Evolutionary conservation across 164 flowering plant species (phyloP).

Genomic region (Santalum album): DNA sequence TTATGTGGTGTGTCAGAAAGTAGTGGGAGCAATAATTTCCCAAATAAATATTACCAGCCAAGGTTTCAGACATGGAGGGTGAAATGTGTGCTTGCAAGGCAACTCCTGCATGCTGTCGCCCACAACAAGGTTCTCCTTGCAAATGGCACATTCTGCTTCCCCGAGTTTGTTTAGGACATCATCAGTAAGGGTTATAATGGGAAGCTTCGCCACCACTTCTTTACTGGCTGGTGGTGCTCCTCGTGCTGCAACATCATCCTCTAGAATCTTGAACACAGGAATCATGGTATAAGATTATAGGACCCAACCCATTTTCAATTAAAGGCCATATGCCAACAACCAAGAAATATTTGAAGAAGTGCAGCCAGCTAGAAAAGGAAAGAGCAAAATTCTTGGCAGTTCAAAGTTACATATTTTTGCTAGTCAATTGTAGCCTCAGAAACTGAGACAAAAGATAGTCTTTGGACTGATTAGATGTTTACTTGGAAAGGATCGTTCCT

Average conservation of each 20-base stretch:
- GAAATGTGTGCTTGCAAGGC: conserved; percentile 94
- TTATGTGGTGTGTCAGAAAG: background rate
- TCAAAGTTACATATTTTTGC: too few species aligned
- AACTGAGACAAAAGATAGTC: too few species aligned
- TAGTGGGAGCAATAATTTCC: background rate
- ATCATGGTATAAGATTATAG: background rate
- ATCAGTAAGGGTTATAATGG: conserved; percentile 53
- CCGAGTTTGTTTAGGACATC: conserved; percentile 57
- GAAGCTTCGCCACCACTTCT: conserved; percentile 84
- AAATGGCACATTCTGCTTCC: conserved; percentile 74
- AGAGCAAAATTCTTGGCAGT: background rate
- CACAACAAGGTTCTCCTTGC: conserved; percentile 62
- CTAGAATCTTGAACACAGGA: conserved; percentile 25
- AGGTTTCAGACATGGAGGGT: conserved; percentile 85
- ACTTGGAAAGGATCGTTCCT: too few species aligned
- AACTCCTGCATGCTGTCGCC: conserved; percentile 86
- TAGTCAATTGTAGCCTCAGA: too few species aligned
- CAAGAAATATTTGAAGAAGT: background rate
- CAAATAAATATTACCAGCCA: conserved; percentile 63
- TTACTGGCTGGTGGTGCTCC: conserved; percentile 88
- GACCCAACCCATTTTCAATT: conserved; percentile 9
- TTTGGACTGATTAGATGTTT: too few species aligned
- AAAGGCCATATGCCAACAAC: background rate
- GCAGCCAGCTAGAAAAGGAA: background rate
- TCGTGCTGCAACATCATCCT: conserved; percentile 26